phyloP scores from a whole-genome alignment of 2,329 filamentous ascomycete species.

The Exophiala alcalophila region DNA sequence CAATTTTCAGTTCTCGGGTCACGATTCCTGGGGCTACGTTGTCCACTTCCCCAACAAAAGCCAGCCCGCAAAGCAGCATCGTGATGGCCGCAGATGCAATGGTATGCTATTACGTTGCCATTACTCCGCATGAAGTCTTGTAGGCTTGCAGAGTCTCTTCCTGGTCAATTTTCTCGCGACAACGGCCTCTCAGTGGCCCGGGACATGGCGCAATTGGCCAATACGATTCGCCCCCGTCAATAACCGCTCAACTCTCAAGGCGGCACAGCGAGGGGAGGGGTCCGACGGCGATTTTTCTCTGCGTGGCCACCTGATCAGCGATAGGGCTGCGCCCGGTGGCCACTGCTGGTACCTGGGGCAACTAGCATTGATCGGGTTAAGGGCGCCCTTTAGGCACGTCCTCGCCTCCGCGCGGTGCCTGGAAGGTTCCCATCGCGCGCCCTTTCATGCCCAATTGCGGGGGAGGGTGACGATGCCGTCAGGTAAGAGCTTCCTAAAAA shows the following conservation, averaged over 20 bases:
- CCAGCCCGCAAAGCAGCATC: no score
- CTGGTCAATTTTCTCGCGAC: constrained; percentile 5
- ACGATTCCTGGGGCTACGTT: no score
- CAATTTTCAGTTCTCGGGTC: no score
- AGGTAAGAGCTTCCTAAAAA: constrained; percentile 17
- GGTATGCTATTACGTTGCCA: constrained; percentile 1
- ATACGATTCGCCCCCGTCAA: constrained; percentile 9
- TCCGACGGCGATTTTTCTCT: no score
- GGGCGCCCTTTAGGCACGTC: no score
- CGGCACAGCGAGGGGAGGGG: neutral
- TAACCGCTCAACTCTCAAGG: constrained; percentile 13
- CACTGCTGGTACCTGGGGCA: constrained; percentile 18
- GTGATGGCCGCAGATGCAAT: neutral
- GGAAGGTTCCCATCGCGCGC: constrained; percentile 1
- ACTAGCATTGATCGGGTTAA: constrained; percentile 14
- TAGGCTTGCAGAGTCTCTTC: constrained; percentile 6
- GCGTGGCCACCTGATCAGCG: constrained; percentile 9
- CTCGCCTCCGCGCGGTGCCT: constrained; percentile 13
- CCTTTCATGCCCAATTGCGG: constrained; percentile 19
- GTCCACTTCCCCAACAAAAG: no score
- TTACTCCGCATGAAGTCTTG: constrained; percentile 11
- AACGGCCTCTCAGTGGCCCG: constrained; percentile 11
- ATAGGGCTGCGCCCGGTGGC: constrained; percentile 14
- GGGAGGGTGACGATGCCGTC: constrained; percentile 14
- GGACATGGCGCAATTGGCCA: neutral